Evolutionary conservation across 2,329 filamentous ascomycete genomes (phyloP), one percentile per base, ranked within the genome.

Genomic region (Fusarium sororula): DNA sequence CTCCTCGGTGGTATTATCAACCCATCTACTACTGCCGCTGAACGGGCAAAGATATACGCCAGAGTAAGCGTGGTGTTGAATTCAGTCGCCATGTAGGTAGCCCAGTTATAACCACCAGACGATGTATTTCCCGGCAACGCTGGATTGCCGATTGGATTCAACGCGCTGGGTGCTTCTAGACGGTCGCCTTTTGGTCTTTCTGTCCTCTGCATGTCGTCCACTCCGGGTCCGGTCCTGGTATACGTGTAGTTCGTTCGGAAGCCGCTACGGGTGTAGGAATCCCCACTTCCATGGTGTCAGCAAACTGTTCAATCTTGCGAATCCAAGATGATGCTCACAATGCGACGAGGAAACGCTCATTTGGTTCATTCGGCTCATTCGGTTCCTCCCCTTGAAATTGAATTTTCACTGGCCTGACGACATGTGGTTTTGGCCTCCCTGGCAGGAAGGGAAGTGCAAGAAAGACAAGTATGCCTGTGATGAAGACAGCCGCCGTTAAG

Each of bases 31-130:
- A 47, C 30, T 5, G 63, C 18, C 3, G 26, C 63, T 7, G 60
- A 66, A 7, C 37, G 28, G 8, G 47, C 63, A 35, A 66, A 66
- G 4, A 56, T 66, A 15, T 66, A 66, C 3, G 61, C 60, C 4
- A 66, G 12, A 20, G 63, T 65, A 14, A 66, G 63, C 6, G 60
- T 66, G 5, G 20, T 56, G 8, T 66, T 66, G 4, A 56, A 66
- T 15, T 66, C 41, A 1, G 60, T 66, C 1, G 48, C 28, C 60
- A 66, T 66, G 8, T 65, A 42, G 3, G 24, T 65, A 2, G 44
- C 41, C 47, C 60, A 66, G 8, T 65, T 66, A 0, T n/a, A 22
- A 0, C 63, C 63, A 1, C 63, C 63, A 13, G 60, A 66, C 13
- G 63, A 66, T 20, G 60, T 66, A 17, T 8, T 38, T 3, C 63